Evolutionary conservation across 2,329 filamentous ascomycete species (phyloP), one percentile per base, ranked within the genome.

Genomic region (Cladosporium sp.): DNA sequence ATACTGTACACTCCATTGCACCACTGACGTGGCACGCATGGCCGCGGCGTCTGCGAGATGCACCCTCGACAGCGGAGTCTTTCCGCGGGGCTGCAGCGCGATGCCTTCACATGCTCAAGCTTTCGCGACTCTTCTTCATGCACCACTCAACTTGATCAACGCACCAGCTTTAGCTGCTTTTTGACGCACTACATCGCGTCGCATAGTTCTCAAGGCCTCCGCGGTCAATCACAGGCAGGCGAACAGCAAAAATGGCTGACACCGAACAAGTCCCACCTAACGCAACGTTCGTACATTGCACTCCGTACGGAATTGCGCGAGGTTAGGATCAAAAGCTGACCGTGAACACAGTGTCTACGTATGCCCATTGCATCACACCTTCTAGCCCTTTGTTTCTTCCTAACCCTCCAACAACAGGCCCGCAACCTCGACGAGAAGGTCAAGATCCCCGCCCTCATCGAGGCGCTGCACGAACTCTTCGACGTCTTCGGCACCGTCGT

Each of bases 351-450:
- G 66, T 52, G 60, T 69, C 58, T 69, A 69, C 54, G 63, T 67
- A 60, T 46, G 61, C 46, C 46, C 32, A 32, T 9, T 28, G 22
- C 19, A 14, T 11, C 32, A 42, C 10, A 10, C 46, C 4, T 32
- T 13, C 35, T 38, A 16, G 6, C 33, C 13, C n/a, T 11, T 28
- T 14, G 13, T 14, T 11, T 22, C 49, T 13, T 2, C 18, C 41
- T 53, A 53, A 58, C 35, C 46, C 7, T 14, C 16, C 11, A n/a
- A 13, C 22, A 11, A 42, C 61, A 81, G 75, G 75, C 81, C 58
- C 87, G 86, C 64, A 96, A 96, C 69, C 83, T 98, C 54, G 89
- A 96, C 72, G 93, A 97, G 77, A 84, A 87, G 66, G 84, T 95
- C 71, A 95, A 95, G 70, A 78, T 88, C 54, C 85, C 90, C 33